phyloP scores from a whole-genome alignment of 2,329 filamentous ascomycete species.

The Neonectria neomacrospora region DNA sequence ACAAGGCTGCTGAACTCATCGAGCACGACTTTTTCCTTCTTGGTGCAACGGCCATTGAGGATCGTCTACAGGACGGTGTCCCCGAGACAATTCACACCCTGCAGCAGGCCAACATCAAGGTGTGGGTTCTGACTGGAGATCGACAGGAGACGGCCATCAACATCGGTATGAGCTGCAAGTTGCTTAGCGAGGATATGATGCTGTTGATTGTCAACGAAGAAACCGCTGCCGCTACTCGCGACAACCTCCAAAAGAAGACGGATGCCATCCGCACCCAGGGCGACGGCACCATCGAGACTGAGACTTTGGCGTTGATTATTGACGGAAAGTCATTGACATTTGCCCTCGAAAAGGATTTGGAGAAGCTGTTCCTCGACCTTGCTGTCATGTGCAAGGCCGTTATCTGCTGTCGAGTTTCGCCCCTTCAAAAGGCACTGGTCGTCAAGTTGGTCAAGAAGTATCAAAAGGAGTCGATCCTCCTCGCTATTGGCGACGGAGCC shows the following conservation, averaged over 20 bases:
- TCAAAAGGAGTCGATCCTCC: slow-evolving; percentile 87
- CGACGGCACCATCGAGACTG: slow-evolving; percentile 79
- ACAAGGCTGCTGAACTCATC: slow-evolving; percentile 96
- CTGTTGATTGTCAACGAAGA: slow-evolving; percentile 97
- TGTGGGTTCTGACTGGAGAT: slow-evolving; percentile 98
- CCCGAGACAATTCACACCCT: slow-evolving; percentile 98
- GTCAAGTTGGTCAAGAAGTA: slow-evolving; percentile 97
- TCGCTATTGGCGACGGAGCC: slow-evolving; percentile 96
- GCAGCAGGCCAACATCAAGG: slow-evolving; percentile 96
- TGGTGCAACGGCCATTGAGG: slow-evolving; percentile 96
- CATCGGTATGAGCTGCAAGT: slow-evolving; percentile 99
- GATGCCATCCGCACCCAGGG: slow-evolving; percentile 89
- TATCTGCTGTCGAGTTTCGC: slow-evolving; percentile 96
- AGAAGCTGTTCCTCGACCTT: slow-evolving; percentile 92
- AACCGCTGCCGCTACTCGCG: slow-evolving; percentile 77
- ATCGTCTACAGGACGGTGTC: slow-evolving; percentile 95
- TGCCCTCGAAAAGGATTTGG: slow-evolving; percentile 91
- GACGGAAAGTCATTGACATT: slow-evolving; percentile 96
- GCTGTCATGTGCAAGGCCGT: slow-evolving; percentile 98
- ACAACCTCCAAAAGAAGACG: slow-evolving; percentile 93
- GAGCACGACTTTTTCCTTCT: slow-evolving; percentile 92
- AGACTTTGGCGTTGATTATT: slow-evolving; percentile 90
- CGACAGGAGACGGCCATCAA: slow-evolving; percentile 99
- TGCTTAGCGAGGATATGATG: slow-evolving; percentile 99
- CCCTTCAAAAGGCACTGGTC: slow-evolving; percentile 94